Evolutionary conservation across 176 grass and related monocot species (phyloP), one percentile per base, ranked within the genome.

Genomic region (Oryza longistaminata): DNA sequence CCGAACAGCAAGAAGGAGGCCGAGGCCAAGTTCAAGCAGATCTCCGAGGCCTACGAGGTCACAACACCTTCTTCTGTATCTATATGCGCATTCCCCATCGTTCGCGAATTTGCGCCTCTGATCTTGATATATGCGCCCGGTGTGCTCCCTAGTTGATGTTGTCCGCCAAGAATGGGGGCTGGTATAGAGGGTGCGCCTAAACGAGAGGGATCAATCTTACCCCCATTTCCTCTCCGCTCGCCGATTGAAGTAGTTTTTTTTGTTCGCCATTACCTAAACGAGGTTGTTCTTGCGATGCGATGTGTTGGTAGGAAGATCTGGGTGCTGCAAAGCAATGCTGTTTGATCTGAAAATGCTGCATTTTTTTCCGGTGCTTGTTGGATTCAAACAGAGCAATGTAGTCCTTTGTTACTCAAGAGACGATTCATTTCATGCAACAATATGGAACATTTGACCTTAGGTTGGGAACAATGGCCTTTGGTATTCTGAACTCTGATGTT

Each of bases 11-110:
- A 93, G 84, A 89, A 93, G 65, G 94, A 93, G 39, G 94, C 94
- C 3, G 94, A 97, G 87, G 82, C 89, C 71, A 97, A 92, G 79
- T 97, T 97, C 86, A 93, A 97, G 79, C 78, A 97, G 91, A 93
- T 97, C 78, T 86, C 89, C 16, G 94, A 97, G 78, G 94, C 91
- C 39, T 97, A 97, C 49, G 91, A 97, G 87, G 94, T 95, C 27
- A 27, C 27, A 27, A 27, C 27, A 27, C 27, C 27, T 27, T 27
- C 27, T 27, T 27, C 27, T 27, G 27, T 27, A 27, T 27, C 27
- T 27, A 27, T 27, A 27, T 27, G 27, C 27, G 27, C 17, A 61
- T 22, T 60, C 26, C 67, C 55, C n/a, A 0, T 21, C 55, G 55
- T 60, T 60, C 3, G 35, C 35, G 35, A 37, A 37, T 37, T 37